phyloP scores from a whole-genome alignment of 1,284 basidiomycete genomes.

The Malassezia globosa region DNA sequence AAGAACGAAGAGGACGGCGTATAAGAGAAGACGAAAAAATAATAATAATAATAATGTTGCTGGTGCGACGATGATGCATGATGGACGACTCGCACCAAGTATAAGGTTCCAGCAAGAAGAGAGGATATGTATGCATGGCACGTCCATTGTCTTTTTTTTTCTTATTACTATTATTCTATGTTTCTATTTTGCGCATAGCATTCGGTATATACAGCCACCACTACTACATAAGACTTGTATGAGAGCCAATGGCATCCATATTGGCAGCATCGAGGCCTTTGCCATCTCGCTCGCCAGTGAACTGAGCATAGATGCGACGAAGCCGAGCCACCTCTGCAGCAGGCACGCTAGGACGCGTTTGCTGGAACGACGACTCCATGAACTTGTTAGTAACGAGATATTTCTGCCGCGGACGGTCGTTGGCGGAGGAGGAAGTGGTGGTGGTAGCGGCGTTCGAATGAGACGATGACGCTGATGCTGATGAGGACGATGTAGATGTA shows the following conservation, averaged over 20 bases:
- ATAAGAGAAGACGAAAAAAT: too few relatives aligned
- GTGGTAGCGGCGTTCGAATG: background rate
- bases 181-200: background rate
- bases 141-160: background rate
- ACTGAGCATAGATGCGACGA: slow-evolving; percentile 30
- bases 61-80: too few relatives aligned
- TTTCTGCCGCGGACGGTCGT: slow-evolving; percentile 9
- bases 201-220: slow-evolving; percentile 2
- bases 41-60: too few relatives aligned
- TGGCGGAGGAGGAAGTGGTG: too few relatives aligned
- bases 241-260: slow-evolving; percentile 31
- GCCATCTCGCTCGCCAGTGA: slow-evolving; percentile 39
- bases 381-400: slow-evolving; percentile 28
- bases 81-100: too few relatives aligned
- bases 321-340: slow-evolving; percentile 30
- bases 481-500: slow-evolving; percentile 9
- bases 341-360: slow-evolving; percentile 41
- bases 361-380: slow-evolving; percentile 29
- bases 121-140: too few relatives aligned
- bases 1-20: background rate
- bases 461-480: too few relatives aligned
- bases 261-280: slow-evolving; percentile 38
- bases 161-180: background rate
- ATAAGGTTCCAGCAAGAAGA: too few relatives aligned
- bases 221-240: slow-evolving; percentile 40